These are phyloP conservation scores for Evernia prunastri DNA, from an alignment of 495 filamentous ascomycete genomes.

Conservation along the genomic window DNA sequence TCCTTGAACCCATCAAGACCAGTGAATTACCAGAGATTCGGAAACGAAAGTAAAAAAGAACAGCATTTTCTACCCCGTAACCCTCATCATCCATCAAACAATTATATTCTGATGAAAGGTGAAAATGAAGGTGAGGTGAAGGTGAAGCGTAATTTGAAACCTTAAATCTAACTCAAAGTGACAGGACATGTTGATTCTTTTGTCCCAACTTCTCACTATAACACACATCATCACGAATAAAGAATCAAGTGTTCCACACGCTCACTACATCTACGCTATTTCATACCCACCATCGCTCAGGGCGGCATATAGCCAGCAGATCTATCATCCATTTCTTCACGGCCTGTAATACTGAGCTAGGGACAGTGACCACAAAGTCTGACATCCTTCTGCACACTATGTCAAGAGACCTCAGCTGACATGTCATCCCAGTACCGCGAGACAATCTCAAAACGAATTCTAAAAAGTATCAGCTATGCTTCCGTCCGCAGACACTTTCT, in stretches of 20 bases:
- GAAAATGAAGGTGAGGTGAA: no score
- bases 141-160: no score
- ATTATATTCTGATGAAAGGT: no score
- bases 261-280: neutral
- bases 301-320: neutral
- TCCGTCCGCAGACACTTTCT: neutral
- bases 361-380: neutral
- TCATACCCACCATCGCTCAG: neutral
- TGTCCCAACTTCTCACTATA: neutral
- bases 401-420: neutral
- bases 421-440: neutral
- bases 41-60: no score
- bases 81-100: no score
- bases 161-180: no score
- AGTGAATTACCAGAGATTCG: no score
- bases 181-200: no score
- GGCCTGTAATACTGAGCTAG: neutral
- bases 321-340: neutral
- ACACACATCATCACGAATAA: neutral
- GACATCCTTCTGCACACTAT: neutral
- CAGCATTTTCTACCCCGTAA: no score
- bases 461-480: neutral
- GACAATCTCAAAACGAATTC: neutral
- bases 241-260: neutral
- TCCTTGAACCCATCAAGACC: no score